A percentile compares a stretch with the other conserved stretches of the same genome.
Evolutionary conservation across 2,329 filamentous ascomycete genomes (phyloP).

Genomic region (Aspergillus neotritici): DNA sequence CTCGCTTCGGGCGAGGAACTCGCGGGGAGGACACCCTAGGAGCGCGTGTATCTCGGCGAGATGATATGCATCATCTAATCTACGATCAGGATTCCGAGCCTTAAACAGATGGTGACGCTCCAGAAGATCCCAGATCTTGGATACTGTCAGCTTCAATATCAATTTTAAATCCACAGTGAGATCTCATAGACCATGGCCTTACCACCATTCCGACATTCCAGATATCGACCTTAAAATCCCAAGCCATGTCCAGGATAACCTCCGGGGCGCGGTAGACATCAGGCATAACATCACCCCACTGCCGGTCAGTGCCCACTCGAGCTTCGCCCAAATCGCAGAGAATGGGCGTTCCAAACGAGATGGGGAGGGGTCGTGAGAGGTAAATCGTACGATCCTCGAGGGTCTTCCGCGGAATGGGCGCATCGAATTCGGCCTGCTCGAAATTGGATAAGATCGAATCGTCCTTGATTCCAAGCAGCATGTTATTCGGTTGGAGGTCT

Average conservation of each 20-base stretch:
- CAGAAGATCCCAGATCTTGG: conserved; percentile 19
- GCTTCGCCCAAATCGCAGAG: conserved; percentile 28
- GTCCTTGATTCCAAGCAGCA: conserved; percentile 28
- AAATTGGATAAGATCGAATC: conserved; percentile 22
- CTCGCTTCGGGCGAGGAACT: conserved; percentile 10
- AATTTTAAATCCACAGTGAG: neutral
- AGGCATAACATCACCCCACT: conserved; percentile 21
- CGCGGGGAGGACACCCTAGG: conserved; percentile 3
- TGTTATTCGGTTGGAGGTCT: conserved; percentile 31
- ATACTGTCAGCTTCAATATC: conserved; percentile 3
- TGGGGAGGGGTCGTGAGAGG: conserved; percentile 15
- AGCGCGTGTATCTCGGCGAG: conserved; percentile 9
- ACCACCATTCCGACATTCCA: conserved; percentile 28
- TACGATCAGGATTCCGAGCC: conserved; percentile 6
- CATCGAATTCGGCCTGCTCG: conserved; percentile 23
- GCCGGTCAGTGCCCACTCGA: conserved; percentile 13
- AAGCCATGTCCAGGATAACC: conserved; percentile 24
- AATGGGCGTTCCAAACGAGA: conserved; percentile 15
- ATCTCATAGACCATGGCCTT: conserved; percentile 3
- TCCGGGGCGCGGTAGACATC: conserved; percentile 26
- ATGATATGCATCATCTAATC: conserved; percentile 10
- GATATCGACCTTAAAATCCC: conserved; percentile 26
- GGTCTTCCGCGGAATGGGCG: conserved; percentile 25
- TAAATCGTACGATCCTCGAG: conserved; percentile 25
- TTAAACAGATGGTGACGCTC: conserved; percentile 13